These are phyloP conservation scores for Candida easanensis DNA, from an alignment of 805 yeast species.

Conservation along the genomic window DNA sequence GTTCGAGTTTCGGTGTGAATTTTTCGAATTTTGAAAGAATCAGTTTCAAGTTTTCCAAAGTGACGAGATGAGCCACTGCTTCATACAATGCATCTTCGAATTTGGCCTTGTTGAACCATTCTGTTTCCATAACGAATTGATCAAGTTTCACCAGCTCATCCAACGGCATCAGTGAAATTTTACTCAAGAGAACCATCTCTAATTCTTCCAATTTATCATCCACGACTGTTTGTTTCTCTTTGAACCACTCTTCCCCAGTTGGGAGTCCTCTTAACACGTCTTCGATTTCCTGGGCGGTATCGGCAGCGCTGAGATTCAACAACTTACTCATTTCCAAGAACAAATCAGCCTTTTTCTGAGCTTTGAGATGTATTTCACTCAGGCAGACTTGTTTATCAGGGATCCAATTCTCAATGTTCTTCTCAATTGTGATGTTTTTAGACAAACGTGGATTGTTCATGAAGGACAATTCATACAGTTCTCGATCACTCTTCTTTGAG, in stretches of 20 bases:
- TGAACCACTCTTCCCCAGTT: slow-evolving; percentile 12
- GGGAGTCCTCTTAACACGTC: slow-evolving; percentile 8
- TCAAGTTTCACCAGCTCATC: slow-evolving; percentile 13
- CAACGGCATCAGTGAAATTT: slow-evolving; percentile 1
- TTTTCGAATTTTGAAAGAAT: slow-evolving; percentile 8
- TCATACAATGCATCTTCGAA: slow-evolving; percentile 8
- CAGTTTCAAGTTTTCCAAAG: slow-evolving; percentile 12
- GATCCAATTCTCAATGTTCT: slow-evolving; percentile 8
- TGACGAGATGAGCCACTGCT: slow-evolving; percentile 2
- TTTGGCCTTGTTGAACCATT: slow-evolving; percentile 8
- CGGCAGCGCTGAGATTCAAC: slow-evolving; percentile 12
- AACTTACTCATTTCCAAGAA: slow-evolving; percentile 17
- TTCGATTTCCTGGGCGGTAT: slow-evolving; percentile 5
- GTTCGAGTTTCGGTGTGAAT: slow-evolving; percentile 1
- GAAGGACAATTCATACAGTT: slow-evolving; percentile 24
- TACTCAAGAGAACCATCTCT: slow-evolving; percentile 10
- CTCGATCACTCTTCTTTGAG: slow-evolving; percentile 18
- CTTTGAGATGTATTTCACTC: neutral
- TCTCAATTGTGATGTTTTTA: slow-evolving; percentile 18
- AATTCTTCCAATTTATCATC: slow-evolving; percentile 14
- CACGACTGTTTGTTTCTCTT: slow-evolving; percentile 6
- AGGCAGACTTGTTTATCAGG: neutral
- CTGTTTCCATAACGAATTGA: slow-evolving; percentile 1
- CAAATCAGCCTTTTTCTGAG: slow-evolving; percentile 11
- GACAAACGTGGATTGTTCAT: slow-evolving; percentile 12